Base-by-base conservation (phyloP, 2,329 filamentous ascomycete species). In the Pseudocercospora fijiensis region DNA sequence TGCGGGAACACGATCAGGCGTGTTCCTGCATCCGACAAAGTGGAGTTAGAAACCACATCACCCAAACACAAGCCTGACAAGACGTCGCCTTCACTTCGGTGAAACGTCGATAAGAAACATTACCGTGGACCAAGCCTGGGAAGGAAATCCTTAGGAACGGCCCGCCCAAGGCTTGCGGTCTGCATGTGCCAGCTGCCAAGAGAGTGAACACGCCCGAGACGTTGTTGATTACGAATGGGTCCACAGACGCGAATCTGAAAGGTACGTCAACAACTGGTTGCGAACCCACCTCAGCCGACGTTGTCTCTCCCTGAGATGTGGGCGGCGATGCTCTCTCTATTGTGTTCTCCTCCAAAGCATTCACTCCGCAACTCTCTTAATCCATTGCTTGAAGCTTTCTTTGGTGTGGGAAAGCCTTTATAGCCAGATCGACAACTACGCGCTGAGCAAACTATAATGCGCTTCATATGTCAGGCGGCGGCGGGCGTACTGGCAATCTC, bases 191-290 rank as follows among this genome's bases (percentile, higher is more conserved):
- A 26, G 49, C 49, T 28, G 49, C 62, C 62, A 55, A 2, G 24
- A 52, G 24, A 27, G 24, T 56, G 37, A 28, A 18, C 33, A 55
- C n/a, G 30, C 37, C 26, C 24, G 58, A 64, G 24, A 55, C 62
- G 58, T 24, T 27, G 41, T 16, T 37, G 58, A 61, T 64, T 64
- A 64, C 62, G 58, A 64, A n/a, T 52, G 53, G 37, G 30, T 58
- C 62, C 52, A 61, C 58, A 27, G 43, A 57, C 53, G 58, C 62
- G 62, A 53, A 58, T 53, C 27, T 30, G 20, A 57, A 58, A 47
- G 57, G 58, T 64, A 64, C 62, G 62, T 64, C 58, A 61, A 64
- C 58, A 61, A 64, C 62, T 27, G 58, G 18, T 56, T 58, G 28
- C 37, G 55, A 57, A 57, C 33, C 30, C 55, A 45, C 55, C 11